These are phyloP conservation scores for Stylonectria norvegica DNA, from an alignment of 2,329 filamentous ascomycete genomes.

Conservation along the genomic window DNA sequence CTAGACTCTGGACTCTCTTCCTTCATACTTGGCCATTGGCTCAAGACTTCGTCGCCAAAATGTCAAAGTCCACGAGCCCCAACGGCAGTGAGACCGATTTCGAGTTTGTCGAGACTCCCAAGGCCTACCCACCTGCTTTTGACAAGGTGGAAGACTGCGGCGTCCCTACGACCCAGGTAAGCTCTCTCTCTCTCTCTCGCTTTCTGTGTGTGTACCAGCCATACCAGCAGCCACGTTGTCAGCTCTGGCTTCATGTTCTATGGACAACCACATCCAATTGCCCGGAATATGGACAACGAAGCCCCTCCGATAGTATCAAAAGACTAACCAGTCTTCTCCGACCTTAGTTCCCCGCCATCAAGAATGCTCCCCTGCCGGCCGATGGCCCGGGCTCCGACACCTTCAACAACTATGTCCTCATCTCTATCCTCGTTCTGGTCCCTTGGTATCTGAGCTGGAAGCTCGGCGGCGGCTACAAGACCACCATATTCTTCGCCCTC, in stretches of 20 bases:
- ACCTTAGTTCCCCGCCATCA: constrained; percentile 69
- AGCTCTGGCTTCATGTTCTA: no score
- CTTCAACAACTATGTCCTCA: constrained; percentile 81
- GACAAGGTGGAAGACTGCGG: constrained; percentile 62
- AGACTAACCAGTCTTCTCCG: no score
- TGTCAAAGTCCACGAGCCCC: constrained; percentile 33
- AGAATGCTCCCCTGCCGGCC: constrained; percentile 90
- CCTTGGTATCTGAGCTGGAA: constrained; percentile 83
- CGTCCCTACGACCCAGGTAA: constrained; percentile 40
- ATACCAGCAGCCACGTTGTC: no score
- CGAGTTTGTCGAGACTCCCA: constrained; percentile 42
- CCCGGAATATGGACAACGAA: no score
- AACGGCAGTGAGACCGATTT: constrained; percentile 36
- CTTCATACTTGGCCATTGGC: constrained; percentile 24
- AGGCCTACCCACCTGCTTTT: constrained; percentile 53
- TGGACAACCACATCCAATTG: no score
- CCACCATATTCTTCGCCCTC: constrained; percentile 80
- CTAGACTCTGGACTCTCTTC: constrained; percentile 11
- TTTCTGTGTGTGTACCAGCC: no score
- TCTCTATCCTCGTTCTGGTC: constrained; percentile 64
- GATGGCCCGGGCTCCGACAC: constrained; percentile 79
- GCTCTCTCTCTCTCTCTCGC: neutral
- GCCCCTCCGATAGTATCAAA: no score
- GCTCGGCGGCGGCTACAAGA: constrained; percentile 81
- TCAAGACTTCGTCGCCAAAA: constrained; percentile 25